Conservation (phyloP, 352 stramenopile species). For the Peronospora farinosa region DNA sequence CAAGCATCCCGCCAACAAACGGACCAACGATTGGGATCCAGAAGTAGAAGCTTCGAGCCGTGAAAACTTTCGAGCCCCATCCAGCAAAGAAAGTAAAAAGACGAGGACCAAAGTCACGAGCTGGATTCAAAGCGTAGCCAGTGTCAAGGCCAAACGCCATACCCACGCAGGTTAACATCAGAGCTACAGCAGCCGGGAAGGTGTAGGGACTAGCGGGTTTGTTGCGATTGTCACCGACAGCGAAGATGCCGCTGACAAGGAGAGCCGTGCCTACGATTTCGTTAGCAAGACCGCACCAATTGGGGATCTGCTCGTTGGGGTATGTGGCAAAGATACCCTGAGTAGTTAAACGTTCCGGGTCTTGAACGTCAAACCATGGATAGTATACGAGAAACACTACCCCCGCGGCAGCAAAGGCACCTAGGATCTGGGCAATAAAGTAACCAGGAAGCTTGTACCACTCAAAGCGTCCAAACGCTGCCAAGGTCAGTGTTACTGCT, state of each 20-base stretch:
- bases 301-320: slow-evolving; percentile 38
- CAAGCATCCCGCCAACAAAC: slow-evolving; percentile 30
- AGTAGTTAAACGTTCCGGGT: slow-evolving; percentile 32
- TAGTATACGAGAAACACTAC: slow-evolving; percentile 56
- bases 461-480: slow-evolving; percentile 35
- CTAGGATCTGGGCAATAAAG: slow-evolving; percentile 38
- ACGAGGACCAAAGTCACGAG: slow-evolving; percentile 40
- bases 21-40: slow-evolving; percentile 41
- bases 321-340: slow-evolving; percentile 43
- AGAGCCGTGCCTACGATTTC: slow-evolving; percentile 43
- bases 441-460: slow-evolving; percentile 49
- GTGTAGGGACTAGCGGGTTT: slow-evolving; percentile 30
- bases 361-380: slow-evolving; percentile 36
- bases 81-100: slow-evolving; percentile 40
- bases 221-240: slow-evolving; percentile 37
- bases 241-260: slow-evolving; percentile 37
- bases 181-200: slow-evolving; percentile 26
- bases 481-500: slow-evolving; percentile 43
- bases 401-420: slow-evolving; percentile 35
- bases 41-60: slow-evolving; percentile 26
- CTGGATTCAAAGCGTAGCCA: slow-evolving; percentile 37
- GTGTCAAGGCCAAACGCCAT: slow-evolving; percentile 36
- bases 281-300: slow-evolving; percentile 32
- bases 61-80: slow-evolving; percentile 38
- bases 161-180: slow-evolving; percentile 31